phyloP scores from a whole-genome alignment of 2,329 filamentous ascomycete species.

The Aureobasidium namibiae region DNA sequence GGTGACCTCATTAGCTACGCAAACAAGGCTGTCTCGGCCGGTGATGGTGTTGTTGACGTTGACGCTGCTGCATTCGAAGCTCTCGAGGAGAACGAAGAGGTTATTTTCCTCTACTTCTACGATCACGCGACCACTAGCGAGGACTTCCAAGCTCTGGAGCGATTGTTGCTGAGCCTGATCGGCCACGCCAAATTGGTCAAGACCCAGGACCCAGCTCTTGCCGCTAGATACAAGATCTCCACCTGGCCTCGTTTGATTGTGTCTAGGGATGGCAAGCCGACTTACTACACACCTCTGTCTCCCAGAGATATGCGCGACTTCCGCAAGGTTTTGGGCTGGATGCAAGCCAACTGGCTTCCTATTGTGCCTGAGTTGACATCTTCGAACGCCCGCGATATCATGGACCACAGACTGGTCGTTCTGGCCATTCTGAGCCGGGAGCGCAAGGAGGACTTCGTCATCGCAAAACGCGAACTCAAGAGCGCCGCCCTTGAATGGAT shows the following conservation, averaged over 20 bases:
- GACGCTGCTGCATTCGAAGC: constrained; percentile 67
- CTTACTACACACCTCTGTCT: constrained; percentile 79
- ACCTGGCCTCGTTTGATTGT: constrained; percentile 94
- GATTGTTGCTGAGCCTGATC: constrained; percentile 77
- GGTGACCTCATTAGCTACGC: constrained; percentile 85
- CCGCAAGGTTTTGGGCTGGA: constrained; percentile 75
- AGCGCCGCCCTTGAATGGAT: constrained; percentile 95
- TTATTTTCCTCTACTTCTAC: constrained; percentile 96
- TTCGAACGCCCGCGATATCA: constrained; percentile 85
- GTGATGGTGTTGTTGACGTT: constrained; percentile 71
- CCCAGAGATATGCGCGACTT: constrained; percentile 90
- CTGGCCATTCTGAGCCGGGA: constrained; percentile 78
- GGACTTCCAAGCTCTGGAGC: constrained; percentile 82
- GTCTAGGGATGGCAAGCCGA: constrained; percentile 78
- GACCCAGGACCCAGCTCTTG: constrained; percentile 69
- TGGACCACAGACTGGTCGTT: constrained; percentile 92
- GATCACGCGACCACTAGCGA: constrained; percentile 89
- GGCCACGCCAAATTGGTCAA: constrained; percentile 90
- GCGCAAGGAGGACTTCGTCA: constrained; percentile 67
- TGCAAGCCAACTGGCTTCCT: constrained; percentile 92
- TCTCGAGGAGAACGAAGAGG: constrained; percentile 86
- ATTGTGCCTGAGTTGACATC: constrained; percentile 91
- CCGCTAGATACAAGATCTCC: constrained; percentile 82
- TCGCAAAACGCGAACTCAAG: constrained; percentile 83
- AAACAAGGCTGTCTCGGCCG: constrained; percentile 73